Evolutionary conservation across 345 rosid species (phyloP).

Genomic region (Carallia brachiata): DNA sequence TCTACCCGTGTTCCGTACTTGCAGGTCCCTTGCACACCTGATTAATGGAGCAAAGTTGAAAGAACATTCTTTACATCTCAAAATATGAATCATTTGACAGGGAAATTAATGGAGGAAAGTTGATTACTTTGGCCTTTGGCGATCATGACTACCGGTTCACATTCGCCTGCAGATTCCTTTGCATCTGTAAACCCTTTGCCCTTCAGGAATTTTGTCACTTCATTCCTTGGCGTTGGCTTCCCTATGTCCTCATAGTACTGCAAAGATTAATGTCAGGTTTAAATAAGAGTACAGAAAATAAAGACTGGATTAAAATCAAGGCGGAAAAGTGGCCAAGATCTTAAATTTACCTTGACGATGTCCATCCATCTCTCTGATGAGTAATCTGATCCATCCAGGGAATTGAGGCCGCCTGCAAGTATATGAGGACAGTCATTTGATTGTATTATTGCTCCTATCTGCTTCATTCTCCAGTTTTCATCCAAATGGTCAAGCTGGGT

Average conservation of each 20-base stretch:
- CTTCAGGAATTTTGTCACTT: slow-evolving; percentile 65
- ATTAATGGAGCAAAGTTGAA: not conserved
- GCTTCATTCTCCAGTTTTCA: slow-evolving; percentile 92
- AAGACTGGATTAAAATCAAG: not conserved
- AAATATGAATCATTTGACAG: too few relatives aligned
- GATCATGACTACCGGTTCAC: slow-evolving; percentile 86
- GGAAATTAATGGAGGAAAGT: not conserved
- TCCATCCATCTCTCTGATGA: slow-evolving; percentile 81
- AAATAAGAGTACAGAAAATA: not conserved
- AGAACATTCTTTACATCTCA: not conserved
- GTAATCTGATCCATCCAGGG: slow-evolving; percentile 75
- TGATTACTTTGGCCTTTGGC: slow-evolving; percentile 89
- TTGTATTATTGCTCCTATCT: slow-evolving; percentile 62
- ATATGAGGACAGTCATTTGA: slow-evolving; percentile 65
- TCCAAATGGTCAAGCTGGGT: slow-evolving; percentile 91
- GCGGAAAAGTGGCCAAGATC: not conserved
- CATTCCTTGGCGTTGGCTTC: slow-evolving; percentile 78
- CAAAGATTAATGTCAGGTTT: not conserved
- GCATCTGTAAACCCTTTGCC: slow-evolving; percentile 64
- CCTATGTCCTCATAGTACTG: slow-evolving; percentile 88
- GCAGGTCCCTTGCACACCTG: slow-evolving; percentile 95
- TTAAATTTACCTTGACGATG: slow-evolving; percentile 56
- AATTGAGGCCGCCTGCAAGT: slow-evolving; percentile 77
- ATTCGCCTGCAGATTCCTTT: slow-evolving; percentile 77
- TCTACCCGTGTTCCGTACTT: slow-evolving; percentile 93